These are phyloP conservation scores for Mycena rosella DNA, from an alignment of 768 basidiomycete genomes.

Conservation along the genomic window DNA sequence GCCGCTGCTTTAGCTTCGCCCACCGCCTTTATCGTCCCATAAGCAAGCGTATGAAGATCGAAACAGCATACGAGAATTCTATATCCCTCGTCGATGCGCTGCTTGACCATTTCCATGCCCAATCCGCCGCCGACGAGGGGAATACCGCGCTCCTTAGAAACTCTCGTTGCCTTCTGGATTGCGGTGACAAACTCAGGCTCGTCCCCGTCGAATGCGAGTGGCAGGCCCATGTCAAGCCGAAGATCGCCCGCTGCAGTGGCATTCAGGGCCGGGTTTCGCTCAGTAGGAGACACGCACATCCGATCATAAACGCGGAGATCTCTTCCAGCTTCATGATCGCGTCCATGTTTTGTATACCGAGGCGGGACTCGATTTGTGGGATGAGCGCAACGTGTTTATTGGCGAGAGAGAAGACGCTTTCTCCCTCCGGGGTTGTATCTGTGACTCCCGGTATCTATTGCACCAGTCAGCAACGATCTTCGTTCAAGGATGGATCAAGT, in stretches of 20 bases:
- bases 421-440: slow-evolving; percentile 14
- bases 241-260: slow-evolving; percentile 23
- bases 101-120: slow-evolving; percentile 15
- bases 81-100: slow-evolving; percentile 28
- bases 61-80: slow-evolving; percentile 7
- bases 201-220: slow-evolving; percentile 12
- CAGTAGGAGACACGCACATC: slow-evolving; percentile 10
- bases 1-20: not conserved
- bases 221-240: slow-evolving; percentile 27
- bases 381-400: slow-evolving; percentile 33
- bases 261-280: not conserved
- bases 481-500: not conserved
- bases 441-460: slow-evolving; percentile 25
- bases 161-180: slow-evolving; percentile 9
- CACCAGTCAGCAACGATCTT: not conserved
- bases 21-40: slow-evolving; percentile 7
- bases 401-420: slow-evolving; percentile 26
- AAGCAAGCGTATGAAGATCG: slow-evolving; percentile 23
- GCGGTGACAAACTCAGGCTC: slow-evolving; percentile 32
- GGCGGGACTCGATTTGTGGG: slow-evolving; percentile 51
- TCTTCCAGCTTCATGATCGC: slow-evolving; percentile 39
- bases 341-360: slow-evolving; percentile 80
- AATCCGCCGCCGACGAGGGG: slow-evolving; percentile 22
- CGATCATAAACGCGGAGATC: slow-evolving; percentile 32
- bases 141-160: slow-evolving; percentile 1